Evolutionary conservation across 495 filamentous ascomycete genomes (phyloP).

Genomic region (Aspergillus indologenus): DNA sequence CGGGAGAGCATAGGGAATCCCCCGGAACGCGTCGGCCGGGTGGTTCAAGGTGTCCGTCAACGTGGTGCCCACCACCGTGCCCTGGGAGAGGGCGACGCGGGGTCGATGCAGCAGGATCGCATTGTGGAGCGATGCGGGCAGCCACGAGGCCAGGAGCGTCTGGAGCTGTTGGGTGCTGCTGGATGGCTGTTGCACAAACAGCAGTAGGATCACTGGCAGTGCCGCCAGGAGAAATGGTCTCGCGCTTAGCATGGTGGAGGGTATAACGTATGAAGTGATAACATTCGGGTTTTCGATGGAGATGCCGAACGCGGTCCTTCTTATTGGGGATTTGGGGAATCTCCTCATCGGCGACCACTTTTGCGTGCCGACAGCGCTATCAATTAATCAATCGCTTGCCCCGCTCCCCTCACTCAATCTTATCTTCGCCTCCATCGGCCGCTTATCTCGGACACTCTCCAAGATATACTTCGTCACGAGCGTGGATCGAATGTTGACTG

Average conservation of each 20-base stretch:
- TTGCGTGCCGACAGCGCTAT: too few relatives aligned
- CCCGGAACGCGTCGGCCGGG: conserved; percentile 55
- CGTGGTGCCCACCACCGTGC: conserved; percentile 50
- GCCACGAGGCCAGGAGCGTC: not conserved
- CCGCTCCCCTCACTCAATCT: too few relatives aligned
- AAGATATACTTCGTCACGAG: too few relatives aligned
- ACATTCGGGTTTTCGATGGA: too few relatives aligned
- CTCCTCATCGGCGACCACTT: too few relatives aligned
- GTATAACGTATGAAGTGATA: not conserved
- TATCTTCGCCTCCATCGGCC: too few relatives aligned
- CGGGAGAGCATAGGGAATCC: conserved; percentile 58
- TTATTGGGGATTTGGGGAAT: too few relatives aligned
- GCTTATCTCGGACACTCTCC: too few relatives aligned
- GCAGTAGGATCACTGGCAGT: conserved; percentile 4
- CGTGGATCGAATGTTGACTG: too few relatives aligned
- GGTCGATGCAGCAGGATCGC: conserved; percentile 20
- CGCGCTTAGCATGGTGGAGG: not conserved
- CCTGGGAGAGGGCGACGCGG: conserved; percentile 47
- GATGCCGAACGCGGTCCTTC: too few relatives aligned
- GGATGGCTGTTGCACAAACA: not conserved
- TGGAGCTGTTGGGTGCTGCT: not conserved
- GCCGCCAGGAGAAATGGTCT: conserved; percentile 1
- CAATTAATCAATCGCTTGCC: too few relatives aligned
- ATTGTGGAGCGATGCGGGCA: conserved; percentile 2
- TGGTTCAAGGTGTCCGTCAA: conserved; percentile 40